Percentiles rank a stretch among this genome's conserved stretches.
Conservation (phyloP, 805 yeast genomes). For the Spathaspora passalidarum region DNA sequence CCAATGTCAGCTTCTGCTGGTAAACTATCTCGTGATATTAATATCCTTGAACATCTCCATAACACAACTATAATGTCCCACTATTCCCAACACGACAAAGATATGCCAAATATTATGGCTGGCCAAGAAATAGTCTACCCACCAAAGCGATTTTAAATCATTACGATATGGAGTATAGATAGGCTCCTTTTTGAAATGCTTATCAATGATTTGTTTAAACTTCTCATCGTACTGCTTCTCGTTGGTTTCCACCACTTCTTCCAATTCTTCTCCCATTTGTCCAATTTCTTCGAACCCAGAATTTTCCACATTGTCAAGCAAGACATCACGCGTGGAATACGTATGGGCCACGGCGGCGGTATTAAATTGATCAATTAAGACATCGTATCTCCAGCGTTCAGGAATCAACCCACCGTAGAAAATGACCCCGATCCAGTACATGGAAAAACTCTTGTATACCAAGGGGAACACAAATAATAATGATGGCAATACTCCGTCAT, state of each 20-base stretch:
- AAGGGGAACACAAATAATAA: constrained; percentile 63
- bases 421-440: constrained; percentile 80
- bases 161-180: constrained; percentile 30
- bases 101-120: constrained; percentile 96
- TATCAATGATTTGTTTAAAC: constrained; percentile 28
- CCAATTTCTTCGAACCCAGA: constrained; percentile 38
- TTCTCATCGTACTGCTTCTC: constrained; percentile 13
- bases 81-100: constrained; percentile 83
- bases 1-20: too few species aligned
- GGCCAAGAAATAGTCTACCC: constrained; percentile 72
- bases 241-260: constrained; percentile 12
- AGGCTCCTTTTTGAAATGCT: constrained; percentile 36
- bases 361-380: constrained; percentile 40
- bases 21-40: too few species aligned
- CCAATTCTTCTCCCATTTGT: constrained; percentile 27
- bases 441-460: constrained; percentile 58
- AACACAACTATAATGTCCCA: constrained; percentile 82
- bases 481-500: constrained; percentile 55
- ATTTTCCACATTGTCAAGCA: constrained; percentile 31
- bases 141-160: constrained; percentile 63
- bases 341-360: constrained; percentile 26
- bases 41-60: constrained; percentile 70
- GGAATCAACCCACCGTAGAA: constrained; percentile 88
- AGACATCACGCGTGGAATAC: constrained; percentile 27
- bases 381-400: constrained; percentile 80